Base-by-base conservation (phyloP, 176 grass and related monocot genomes). In the Aegilops bicornis region DNA sequence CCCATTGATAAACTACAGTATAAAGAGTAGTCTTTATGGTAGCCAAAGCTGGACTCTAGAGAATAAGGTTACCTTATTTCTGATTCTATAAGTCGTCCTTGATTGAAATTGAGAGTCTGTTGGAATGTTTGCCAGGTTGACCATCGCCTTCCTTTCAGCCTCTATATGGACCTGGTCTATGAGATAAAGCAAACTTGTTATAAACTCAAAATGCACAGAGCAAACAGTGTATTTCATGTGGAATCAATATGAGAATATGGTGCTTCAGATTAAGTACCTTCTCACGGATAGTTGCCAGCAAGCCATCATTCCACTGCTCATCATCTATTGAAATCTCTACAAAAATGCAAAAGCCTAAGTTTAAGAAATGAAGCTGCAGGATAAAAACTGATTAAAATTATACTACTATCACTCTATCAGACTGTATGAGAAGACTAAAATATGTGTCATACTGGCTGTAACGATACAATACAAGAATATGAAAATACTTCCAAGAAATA, bases 131-230 rank as follows among this genome's bases (percentile, higher is more conserved):
- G 83, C 82, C 80, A 92, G 88, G 82, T 79, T 91, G 13, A 54
- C 24, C 84, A 95, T 90, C 39, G 84, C 88, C 86, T 92, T 98
- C 86, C 91, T 95, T 80, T 98, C 96, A 62, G 88, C 90, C 90
- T 98, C 93, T 87, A 98, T 94, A 92, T 98, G 96, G 73, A 98
- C 96, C 96, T 98, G 89, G 73, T 88, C 78, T 84, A 94, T 20
- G 68, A 89, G 67, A 85, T 82, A 71, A 78, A 79, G 70, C 32
- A 14, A 79, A 75, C 73, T 85, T 40, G 67, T 82, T 12, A 78
- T 65, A 58, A 84, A 73, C 20, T 73, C 71, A 83, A 71, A 83
- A 79, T 76, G 69, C 25, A 79, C 11, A 50, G n/a, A 87, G 82
- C 4, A 2, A 68, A 58, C 32, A 61, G 35, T 82, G 3, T 22